A percentile compares a stretch with the other conserved stretches of the same genome.
Conservation (phyloP, 257 asterid species). For the Jasminum sambac region DNA sequence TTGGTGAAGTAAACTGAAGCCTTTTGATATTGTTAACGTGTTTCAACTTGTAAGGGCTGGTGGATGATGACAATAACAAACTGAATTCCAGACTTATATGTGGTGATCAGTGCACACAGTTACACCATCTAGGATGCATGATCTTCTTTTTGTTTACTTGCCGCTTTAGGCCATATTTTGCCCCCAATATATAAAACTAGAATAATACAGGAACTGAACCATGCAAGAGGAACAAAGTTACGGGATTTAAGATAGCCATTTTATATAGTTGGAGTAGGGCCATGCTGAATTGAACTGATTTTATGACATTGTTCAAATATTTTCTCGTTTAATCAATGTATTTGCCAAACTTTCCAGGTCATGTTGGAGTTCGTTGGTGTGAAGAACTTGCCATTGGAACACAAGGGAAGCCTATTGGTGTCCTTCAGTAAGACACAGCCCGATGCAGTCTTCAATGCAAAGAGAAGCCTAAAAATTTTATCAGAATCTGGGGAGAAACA, state of each 20-base stretch:
- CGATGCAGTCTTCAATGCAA: constrained; percentile 71
- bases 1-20: constrained; percentile 17
- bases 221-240: constrained; percentile 2
- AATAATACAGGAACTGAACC: constrained; percentile 9
- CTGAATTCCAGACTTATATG: neutral
- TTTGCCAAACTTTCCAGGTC: constrained; percentile 47
- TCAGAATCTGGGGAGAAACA: constrained; percentile 79
- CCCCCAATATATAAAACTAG: neutral
- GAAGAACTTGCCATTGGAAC: constrained; percentile 67
- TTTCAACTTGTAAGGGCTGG: neutral
- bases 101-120: neutral
- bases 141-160: neutral
- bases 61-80: neutral
- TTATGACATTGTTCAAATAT: neutral
- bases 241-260: neutral
- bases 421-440: constrained; percentile 77
- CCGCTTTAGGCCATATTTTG: neutral
- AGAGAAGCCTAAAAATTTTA: constrained; percentile 70
- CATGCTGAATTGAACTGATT: neutral
- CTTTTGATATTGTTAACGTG: neutral
- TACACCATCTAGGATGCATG: neutral
- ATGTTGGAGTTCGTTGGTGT: constrained; percentile 89
- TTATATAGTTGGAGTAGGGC: constrained; percentile 3
- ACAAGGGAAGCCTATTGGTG: constrained; percentile 57
- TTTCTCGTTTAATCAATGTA: neutral